These are phyloP conservation scores for Eutypella sp. DNA, from an alignment of 2,329 filamentous ascomycete genomes.

Conservation along the genomic window DNA sequence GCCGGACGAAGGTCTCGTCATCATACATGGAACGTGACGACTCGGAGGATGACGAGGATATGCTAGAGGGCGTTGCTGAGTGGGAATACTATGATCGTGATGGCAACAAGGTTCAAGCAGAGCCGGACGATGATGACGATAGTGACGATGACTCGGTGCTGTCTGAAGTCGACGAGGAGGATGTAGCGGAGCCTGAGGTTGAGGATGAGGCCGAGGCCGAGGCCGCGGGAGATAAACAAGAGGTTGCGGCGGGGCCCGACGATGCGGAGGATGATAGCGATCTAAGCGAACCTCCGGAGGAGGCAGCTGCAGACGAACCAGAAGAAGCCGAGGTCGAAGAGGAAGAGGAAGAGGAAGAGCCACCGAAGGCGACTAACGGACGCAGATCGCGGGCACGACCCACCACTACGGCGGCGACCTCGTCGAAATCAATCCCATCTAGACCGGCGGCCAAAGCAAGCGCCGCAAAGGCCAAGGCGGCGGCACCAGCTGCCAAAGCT, in stretches of 20 bases:
- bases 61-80: conserved; percentile 55
- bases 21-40: conserved; percentile 54
- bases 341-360: conserved; percentile 17
- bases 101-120: conserved; percentile 25
- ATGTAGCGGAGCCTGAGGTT: conserved; percentile 6
- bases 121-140: too few species aligned
- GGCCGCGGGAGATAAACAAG: neutral
- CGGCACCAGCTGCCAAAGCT: conserved; percentile 14
- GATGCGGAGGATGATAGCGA: conserved; percentile 5
- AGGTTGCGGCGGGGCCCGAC: conserved; percentile 3
- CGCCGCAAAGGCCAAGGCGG: conserved; percentile 17
- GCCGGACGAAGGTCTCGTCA: conserved; percentile 43
- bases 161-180: conserved; percentile 24
- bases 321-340: conserved; percentile 9
- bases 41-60: conserved; percentile 55
- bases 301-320: conserved; percentile 10
- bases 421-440: conserved; percentile 19
- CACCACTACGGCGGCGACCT: conserved; percentile 7
- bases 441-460: conserved; percentile 21
- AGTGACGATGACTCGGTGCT: conserved; percentile 16
- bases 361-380: conserved; percentile 16
- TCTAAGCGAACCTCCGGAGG: conserved; percentile 16
- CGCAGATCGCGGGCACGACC: conserved; percentile 20
- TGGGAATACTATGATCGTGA: conserved; percentile 48
- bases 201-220: conserved; percentile 3